These are phyloP conservation scores for Verticillium zaregamsianum DNA, from an alignment of 2,329 filamentous ascomycete genomes.

Conservation along the genomic window DNA sequence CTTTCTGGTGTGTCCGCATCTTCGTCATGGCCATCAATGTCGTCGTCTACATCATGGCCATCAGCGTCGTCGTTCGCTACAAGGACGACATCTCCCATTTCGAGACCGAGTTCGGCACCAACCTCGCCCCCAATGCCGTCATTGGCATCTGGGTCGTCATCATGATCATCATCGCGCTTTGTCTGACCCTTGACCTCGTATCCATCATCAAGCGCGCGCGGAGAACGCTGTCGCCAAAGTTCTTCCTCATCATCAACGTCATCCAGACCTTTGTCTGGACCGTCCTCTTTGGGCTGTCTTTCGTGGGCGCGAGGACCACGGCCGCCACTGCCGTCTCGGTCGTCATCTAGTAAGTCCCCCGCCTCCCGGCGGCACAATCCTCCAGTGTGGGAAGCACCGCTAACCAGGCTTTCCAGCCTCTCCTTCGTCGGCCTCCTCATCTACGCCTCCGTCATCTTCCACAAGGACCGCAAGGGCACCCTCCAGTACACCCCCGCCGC, in stretches of 20 bases:
- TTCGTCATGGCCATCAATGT: conserved; percentile 22
- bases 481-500: conserved; percentile 1
- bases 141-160: conserved; percentile 20
- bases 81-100: conserved; percentile 11
- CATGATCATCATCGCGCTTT: conserved; percentile 19
- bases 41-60: conserved; percentile 15
- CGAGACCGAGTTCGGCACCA: background rate
- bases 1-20: conserved; percentile 28
- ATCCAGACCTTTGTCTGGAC: conserved; percentile 21
- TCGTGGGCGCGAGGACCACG: conserved; percentile 14
- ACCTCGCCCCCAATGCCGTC: conserved; percentile 5
- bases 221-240: conserved; percentile 22
- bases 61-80: conserved; percentile 15
- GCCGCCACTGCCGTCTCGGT: conserved; percentile 15
- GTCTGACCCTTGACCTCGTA: conserved; percentile 23
- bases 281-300: conserved; percentile 19
- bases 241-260: conserved; percentile 26
- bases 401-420: conserved; percentile 13
- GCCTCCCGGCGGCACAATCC: background rate
- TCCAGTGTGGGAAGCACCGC: background rate
- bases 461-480: conserved; percentile 14
- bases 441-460: conserved; percentile 25
- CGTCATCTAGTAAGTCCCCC: conserved; percentile 20
- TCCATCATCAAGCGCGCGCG: conserved; percentile 26
- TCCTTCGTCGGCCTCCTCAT: conserved; percentile 27